Evolutionary conservation across 331 rosid genomes (phyloP), one percentile per base, ranked within the genome.

Genomic region (Erythrophleum ivorense): DNA sequence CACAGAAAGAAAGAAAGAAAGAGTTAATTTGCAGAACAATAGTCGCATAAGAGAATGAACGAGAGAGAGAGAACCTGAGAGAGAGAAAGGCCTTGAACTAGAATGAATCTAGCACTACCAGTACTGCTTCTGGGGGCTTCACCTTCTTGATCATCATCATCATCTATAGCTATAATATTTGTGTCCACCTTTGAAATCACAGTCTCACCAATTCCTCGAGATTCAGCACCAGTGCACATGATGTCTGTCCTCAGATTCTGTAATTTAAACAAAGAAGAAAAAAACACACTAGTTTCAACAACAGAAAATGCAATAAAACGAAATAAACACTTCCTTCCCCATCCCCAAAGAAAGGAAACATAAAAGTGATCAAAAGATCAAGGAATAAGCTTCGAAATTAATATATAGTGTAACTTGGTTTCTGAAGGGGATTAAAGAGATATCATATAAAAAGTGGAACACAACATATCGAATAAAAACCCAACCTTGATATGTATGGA

Each of bases 221-320:
- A 86, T 86, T 91, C 92, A 87, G 91, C 52, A 72, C 90, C 85
- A n/a, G 88, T 81, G 92, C 94, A 91, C 97, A 91, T 94, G 31
- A 16, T 48, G 52, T 13, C 43, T 62, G 68, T 62, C 33, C 33
- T 31, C 43, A 31, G 41, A 62, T 29, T 31, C 10, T 31, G 19
- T 13, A 62, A 31, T 29, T 62, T 31, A 1, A 31, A 13, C 12
- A 12, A 13, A 58, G 21, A 21, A 7, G 14, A 58, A 8, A 24
- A 62, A 31, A 11, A 18, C 18, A 31, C n/a, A 18, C 13, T 31
- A 62, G 67, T 62, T 62, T 62, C 41, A 12, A 31, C 67, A 31
- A 12, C 40, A 31, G n/a, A 62, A 62, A 36, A 62, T 62, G 67
- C 67, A 29, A 12, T 40, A 31, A 62, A 62, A 31, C 67, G 10